Conservation (phyloP, 441 rosid genomes). For the Adansonia rubrostipa region DNA sequence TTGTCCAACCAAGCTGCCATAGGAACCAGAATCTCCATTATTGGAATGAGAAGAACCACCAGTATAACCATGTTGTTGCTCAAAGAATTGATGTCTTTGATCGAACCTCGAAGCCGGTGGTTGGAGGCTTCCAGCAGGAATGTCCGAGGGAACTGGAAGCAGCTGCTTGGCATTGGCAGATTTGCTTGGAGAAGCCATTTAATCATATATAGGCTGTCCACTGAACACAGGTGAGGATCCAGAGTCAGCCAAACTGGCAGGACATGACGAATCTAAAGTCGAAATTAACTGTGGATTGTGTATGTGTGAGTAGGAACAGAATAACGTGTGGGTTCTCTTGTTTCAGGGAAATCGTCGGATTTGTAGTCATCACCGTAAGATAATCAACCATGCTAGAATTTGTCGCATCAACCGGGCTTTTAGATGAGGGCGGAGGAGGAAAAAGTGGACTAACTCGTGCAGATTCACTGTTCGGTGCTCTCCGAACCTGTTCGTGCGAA, state of each 20-base stretch:
- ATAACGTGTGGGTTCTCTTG: conserved; percentile 39
- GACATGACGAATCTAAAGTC: conserved; percentile 39
- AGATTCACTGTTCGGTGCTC: conserved; percentile 47
- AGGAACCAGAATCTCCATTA: conserved; percentile 55
- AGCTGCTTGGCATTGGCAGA: conserved; percentile 48
- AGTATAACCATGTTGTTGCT: conserved; percentile 39
- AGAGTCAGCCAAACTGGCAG: conserved; percentile 35
- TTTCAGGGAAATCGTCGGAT: conserved; percentile 50
- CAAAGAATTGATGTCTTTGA: conserved; percentile 80
- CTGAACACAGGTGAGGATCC: conserved; percentile 39
- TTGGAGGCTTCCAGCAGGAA: conserved; percentile 50
- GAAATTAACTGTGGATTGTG: conserved; percentile 47
- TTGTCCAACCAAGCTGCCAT: conserved; percentile 70
- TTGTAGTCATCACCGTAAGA: conserved; percentile 84
- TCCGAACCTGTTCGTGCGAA: conserved; percentile 53
- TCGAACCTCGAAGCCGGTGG: conserved; percentile 72
- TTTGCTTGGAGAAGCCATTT: conserved; percentile 47
- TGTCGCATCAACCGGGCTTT: conserved; percentile 55
- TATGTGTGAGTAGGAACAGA: conserved; percentile 40
- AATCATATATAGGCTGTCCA: conserved; percentile 59
- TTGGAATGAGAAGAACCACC: conserved; percentile 49
- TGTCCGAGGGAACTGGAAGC: conserved; percentile 79
- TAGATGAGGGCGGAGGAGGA: conserved; percentile 89
- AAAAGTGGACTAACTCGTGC: conserved; percentile 55
- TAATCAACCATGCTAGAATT: conserved; percentile 65